Evolutionary conservation across 1,139 yeast genomes (phyloP).

Genomic region (Geotrichum citri-aurantii): DNA sequence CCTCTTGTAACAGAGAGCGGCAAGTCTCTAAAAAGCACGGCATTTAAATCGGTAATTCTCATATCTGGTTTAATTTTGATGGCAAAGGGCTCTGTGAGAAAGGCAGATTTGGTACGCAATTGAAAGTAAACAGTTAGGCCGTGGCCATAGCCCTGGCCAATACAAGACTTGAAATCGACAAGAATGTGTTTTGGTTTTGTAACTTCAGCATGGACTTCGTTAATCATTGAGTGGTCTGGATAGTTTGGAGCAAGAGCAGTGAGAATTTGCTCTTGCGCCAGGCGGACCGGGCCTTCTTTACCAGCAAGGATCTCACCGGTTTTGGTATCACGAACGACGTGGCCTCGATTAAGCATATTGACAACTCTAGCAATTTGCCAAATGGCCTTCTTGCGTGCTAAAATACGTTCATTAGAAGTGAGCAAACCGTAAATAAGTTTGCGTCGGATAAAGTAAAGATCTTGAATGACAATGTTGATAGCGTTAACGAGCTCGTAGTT

Average conservation of each 20-base stretch:
- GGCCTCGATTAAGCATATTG: constrained; percentile 59
- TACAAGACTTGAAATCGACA: constrained; percentile 71
- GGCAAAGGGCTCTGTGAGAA: constrained; percentile 76
- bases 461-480: constrained; percentile 35
- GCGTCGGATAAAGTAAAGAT: constrained; percentile 58
- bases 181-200: constrained; percentile 64
- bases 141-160: constrained; percentile 47
- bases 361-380: constrained; percentile 59
- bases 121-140: constrained; percentile 71
- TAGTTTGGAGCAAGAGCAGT: constrained; percentile 70
- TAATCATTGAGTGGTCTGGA: constrained; percentile 43
- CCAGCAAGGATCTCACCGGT: constrained; percentile 57
- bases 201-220: constrained; percentile 31
- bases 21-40: constrained; percentile 72
- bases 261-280: constrained; percentile 64
- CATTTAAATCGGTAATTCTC: constrained; percentile 60
- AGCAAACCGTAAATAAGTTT: constrained; percentile 51
- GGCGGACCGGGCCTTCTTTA: constrained; percentile 44
- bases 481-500: constrained; percentile 37
- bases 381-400: constrained; percentile 55
- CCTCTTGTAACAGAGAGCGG: constrained; percentile 50
- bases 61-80: constrained; percentile 61
- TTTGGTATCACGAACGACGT: constrained; percentile 65
- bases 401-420: constrained; percentile 52
- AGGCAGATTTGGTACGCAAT: constrained; percentile 56